These are phyloP conservation scores for Haematococcus lacustris DNA, from an alignment of 139 green algal species.

Conservation along the genomic window DNA sequence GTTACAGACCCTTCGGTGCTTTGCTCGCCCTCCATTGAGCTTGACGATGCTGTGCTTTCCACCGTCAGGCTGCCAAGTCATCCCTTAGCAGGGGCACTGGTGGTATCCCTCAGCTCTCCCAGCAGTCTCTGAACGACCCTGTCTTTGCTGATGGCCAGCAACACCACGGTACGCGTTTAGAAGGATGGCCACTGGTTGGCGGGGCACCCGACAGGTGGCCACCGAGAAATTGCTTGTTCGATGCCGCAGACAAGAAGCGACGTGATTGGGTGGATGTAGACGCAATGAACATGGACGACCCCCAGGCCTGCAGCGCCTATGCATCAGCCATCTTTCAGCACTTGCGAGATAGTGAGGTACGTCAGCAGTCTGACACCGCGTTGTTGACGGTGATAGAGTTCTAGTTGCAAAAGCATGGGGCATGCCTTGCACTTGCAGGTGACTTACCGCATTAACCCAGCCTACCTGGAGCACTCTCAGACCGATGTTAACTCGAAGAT, in stretches of 20 bases:
- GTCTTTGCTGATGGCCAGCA: no score
- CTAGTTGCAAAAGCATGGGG: neutral
- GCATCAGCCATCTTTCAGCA: slow-evolving; percentile 69
- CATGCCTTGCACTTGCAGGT: neutral
- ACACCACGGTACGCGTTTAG: no score
- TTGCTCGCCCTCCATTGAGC: no score
- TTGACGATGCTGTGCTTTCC: no score
- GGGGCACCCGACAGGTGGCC: no score
- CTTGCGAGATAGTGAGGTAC: slow-evolving; percentile 57
- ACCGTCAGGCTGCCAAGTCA: no score
- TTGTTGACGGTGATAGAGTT: neutral
- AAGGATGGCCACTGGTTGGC: no score
- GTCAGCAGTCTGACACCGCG: neutral
- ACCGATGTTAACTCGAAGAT: slow-evolving; percentile 85
- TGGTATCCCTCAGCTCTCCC: no score
- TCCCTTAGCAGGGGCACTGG: no score
- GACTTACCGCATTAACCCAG: slow-evolving; percentile 10
- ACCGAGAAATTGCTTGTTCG: neutral
- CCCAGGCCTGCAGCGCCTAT: slow-evolving; percentile 67
- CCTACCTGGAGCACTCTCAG: slow-evolving; percentile 75
- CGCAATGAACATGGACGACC: slow-evolving; percentile 51
- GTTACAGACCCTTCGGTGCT: no score
- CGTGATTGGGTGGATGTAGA: slow-evolving; percentile 69
- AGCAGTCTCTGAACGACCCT: no score
- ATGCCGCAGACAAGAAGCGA: slow-evolving; percentile 1